phyloP scores from a whole-genome alignment of 179 eudicot species.

The Corrigiola litoralis region DNA sequence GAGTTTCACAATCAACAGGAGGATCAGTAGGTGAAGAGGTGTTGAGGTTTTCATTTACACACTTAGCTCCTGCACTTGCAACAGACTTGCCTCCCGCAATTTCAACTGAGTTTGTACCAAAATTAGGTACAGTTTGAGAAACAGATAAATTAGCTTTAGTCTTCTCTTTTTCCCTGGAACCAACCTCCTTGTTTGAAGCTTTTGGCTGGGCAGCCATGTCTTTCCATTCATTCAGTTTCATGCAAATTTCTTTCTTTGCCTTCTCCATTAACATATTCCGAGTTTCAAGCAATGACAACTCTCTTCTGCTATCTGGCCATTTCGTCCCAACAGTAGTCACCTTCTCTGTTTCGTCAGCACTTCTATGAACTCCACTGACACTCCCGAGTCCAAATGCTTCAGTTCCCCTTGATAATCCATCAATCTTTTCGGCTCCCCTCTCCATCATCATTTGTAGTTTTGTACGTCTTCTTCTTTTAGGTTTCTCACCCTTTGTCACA shows the following conservation, averaged over 20 bases:
- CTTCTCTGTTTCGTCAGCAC: constrained; percentile 22
- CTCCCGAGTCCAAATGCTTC: constrained; percentile 11
- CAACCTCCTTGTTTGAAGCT: constrained; percentile 8
- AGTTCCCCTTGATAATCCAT: constrained; percentile 6
- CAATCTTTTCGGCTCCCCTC: constrained; percentile 9
- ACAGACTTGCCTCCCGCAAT: constrained; percentile 15
- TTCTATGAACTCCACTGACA: constrained; percentile 6
- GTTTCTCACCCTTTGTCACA: constrained; percentile 25
- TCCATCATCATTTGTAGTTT: constrained; percentile 21
- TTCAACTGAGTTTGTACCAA: constrained; percentile 17
- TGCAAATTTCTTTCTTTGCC: constrained; percentile 42
- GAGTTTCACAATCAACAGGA: constrained; percentile 20
- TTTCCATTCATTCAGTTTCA: constrained; percentile 37
- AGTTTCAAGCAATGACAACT: constrained; percentile 34
- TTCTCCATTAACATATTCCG: constrained; percentile 52
- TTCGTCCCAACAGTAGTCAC: constrained; percentile 12
- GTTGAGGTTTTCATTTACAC: constrained; percentile 1
- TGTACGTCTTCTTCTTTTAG: constrained; percentile 33
- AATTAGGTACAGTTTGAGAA: constrained; percentile 8
- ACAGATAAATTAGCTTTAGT: constrained; percentile 6
- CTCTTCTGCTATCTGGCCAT: constrained; percentile 24
- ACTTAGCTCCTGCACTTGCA: not conserved
- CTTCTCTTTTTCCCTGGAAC: constrained; percentile 16
- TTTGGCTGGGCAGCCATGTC: constrained; percentile 6
- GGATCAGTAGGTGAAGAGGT: constrained; percentile 7